Evolutionary conservation across 73 alveolate genomes (phyloP), one percentile per base, ranked within the genome.

Genomic region (Tetrahymena malaccensis): DNA sequence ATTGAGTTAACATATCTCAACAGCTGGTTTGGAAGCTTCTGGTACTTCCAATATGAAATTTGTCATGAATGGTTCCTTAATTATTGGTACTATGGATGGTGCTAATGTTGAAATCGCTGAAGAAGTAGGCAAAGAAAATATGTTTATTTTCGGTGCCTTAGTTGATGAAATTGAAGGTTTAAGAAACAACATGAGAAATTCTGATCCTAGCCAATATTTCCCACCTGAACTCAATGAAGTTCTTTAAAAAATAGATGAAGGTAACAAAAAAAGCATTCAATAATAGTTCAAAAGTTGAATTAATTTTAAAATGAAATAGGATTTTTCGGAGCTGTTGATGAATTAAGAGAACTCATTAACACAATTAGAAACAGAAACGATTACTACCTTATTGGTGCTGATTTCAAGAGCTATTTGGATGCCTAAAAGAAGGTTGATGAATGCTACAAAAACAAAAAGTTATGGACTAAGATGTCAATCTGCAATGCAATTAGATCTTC

Each of bases 51-150:
- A 96, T 96, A 97, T 97, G 99, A 99, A 99, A 95, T 99, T 99
- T 93, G 99, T 98, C 89, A 99, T 99, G 99, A 98, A 98, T 93
- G 99, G 99, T 15, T 98, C 99, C 33, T 95, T 99, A 84, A 98
- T 99, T 58, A 97, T 99, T 85, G 99, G 99, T 57, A 99, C 99
- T 27, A 97, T 98, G 99, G 99, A 99, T 94, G 99, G 99, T 11
- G 99, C 99, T 21, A 99, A 99, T 96, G 99, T 99, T 43, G 99
- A 99, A 94, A 99, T 99, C 85, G 99, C 99, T 34, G 99, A 99
- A 96, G 99, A 98, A 93, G 97, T 99, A 43, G 99, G 99, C 34
- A 96, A 95, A 93, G 99, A 97, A 35, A 97, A 98, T 96, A 97
- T 97, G 97, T 97, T 98, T 94, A 98, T 97, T 3, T 98, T 98